Base-by-base conservation (phyloP, 2,329 filamentous ascomycete genomes). In the Hypoxylon sp. region DNA sequence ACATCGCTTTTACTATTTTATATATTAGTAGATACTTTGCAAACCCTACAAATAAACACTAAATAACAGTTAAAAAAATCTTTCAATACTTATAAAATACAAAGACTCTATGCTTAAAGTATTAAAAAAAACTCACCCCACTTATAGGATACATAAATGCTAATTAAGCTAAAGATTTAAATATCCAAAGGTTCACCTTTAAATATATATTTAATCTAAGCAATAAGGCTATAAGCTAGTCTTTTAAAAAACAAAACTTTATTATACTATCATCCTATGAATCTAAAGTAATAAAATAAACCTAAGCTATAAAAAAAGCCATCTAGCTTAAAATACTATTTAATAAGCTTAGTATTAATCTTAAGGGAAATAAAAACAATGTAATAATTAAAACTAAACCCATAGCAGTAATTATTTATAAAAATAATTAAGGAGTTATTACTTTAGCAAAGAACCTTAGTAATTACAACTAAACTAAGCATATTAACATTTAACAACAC, bases 191-290 rank as follows among this genome's bases (percentile, higher is more conserved):
- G 3, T 59, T 52, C 22, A 59, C 51, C 28, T 59, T 59, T 18
- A 52, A 18, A 18, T 59, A 59, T 59, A 46, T 59, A 8, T 59
- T 59, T 59, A 59, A 59, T 28, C 20, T 59, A 14, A 59, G 46
- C 14, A 59, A 38, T 28, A 16, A 4, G 7, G 14, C 38, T 14
- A 20, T 59, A 16, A 59, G 11, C 52, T 59, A 46, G 20, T 59
- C 52, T 4, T 33, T 33, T n/a, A n/a, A n/a, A 12, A 33, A 33
- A 12, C 11, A 33, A 33, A 12, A 33, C 12, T 12, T 12, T 12
- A 33, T 33, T 12, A 33, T 33, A 14, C 1, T 33, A 33, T 33
- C 14, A 33, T 12, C 11, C 18, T 56, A 30, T 54, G 42, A 64
- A 56, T 52, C 33, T 3, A 44, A 54, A 44, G 54, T 42, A 54